These are phyloP conservation scores for Penicillium sp. DNA, from an alignment of 2,329 filamentous ascomycete genomes.

Conservation along the genomic window DNA sequence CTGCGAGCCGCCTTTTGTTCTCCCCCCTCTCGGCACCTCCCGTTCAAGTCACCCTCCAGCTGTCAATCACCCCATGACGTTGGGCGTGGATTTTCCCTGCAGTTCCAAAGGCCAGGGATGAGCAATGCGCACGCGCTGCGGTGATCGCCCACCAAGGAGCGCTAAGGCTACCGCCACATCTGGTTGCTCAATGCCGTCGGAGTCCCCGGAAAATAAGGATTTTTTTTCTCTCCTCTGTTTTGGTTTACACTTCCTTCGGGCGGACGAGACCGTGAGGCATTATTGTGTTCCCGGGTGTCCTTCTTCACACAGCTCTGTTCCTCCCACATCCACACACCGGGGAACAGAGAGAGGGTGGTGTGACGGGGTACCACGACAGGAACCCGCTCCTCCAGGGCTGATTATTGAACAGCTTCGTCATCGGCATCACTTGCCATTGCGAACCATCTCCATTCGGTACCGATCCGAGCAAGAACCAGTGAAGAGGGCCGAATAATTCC, in stretches of 20 bases:
- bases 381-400: no score
- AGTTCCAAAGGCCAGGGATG: slow-evolving; percentile 21
- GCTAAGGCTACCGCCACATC: slow-evolving; percentile 31
- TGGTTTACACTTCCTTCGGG: no score
- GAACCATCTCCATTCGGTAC: no score
- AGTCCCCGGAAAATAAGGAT: slow-evolving; percentile 23
- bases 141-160: slow-evolving; percentile 15
- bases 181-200: slow-evolving; percentile 15
- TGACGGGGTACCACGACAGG: slow-evolving; percentile 9
- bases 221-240: no score
- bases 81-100: slow-evolving; percentile 18
- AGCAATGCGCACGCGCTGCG: slow-evolving; percentile 19
- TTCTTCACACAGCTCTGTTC: no score
- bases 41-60: neutral
- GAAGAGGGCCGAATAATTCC: no score
- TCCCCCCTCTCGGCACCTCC: slow-evolving; percentile 11
- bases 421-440: slow-evolving; percentile 14
- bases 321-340: no score
- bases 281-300: no score
- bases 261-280: no score
- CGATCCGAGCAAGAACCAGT: no score
- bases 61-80: slow-evolving; percentile 17
- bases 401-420: no score
- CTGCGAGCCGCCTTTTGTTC: slow-evolving; percentile 11
- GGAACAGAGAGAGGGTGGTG: slow-evolving; percentile 3